Evolutionary conservation across 306 rosid species (phyloP).

Genomic region (Hylodesmum podocarpum): DNA sequence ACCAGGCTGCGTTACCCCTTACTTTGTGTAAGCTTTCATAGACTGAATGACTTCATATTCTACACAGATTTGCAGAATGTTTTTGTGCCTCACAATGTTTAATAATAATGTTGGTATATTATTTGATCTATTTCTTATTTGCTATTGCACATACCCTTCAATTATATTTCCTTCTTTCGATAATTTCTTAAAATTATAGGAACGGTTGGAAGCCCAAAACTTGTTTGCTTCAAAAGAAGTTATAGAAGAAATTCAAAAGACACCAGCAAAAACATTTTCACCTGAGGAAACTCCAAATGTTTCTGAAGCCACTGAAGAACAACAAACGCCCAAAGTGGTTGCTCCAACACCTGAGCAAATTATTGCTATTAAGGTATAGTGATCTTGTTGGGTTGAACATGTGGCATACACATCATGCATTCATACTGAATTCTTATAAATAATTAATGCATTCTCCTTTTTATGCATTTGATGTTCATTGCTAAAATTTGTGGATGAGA

Average conservation of each 20-base stretch:
- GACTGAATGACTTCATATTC: conserved; percentile 6
- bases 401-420: not conserved
- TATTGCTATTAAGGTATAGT: conserved; percentile 81
- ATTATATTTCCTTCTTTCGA: conserved; percentile 11
- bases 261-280: conserved; percentile 40
- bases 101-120: not conserved
- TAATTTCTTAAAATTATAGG: conserved; percentile 47
- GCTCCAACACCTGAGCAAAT: conserved; percentile 96
- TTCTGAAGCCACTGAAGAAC: conserved; percentile 62
- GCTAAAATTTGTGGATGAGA: not conserved
- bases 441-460: not conserved
- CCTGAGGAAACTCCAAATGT: conserved; percentile 54
- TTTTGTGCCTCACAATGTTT: not conserved
- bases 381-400: not conserved
- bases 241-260: conserved; percentile 67
- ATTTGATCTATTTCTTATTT: not conserved
- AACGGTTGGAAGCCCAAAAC: conserved; percentile 79
- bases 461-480: not conserved
- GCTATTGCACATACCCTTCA: not conserved
- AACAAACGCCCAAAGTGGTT: conserved; percentile 50
- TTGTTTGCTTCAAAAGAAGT: conserved; percentile 71
- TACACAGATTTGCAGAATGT: not conserved
- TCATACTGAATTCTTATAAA: not conserved
- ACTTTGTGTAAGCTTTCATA: not conserved
- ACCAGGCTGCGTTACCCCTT: not conserved